These are phyloP conservation scores for Aspergillus ibericus DNA, from an alignment of 2,329 filamentous ascomycete genomes.

Conservation along the genomic window DNA sequence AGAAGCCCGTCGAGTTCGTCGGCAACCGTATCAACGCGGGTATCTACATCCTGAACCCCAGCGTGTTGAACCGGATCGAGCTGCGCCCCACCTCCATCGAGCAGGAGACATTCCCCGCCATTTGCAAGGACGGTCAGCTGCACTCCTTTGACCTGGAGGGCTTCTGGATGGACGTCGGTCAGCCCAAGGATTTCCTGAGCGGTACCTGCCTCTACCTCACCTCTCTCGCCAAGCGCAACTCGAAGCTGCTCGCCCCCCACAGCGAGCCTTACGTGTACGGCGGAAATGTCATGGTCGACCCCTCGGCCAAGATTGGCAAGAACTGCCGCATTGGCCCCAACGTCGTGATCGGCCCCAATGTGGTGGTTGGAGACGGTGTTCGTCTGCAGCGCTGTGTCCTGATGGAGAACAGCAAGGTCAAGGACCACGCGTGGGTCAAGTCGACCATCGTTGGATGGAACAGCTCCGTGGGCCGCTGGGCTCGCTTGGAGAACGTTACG, in stretches of 20 bases:
- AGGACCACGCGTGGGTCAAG: conserved; percentile 99
- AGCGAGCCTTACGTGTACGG: conserved; percentile 81
- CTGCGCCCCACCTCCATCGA: conserved; percentile 96
- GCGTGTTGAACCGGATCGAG: conserved; percentile 86
- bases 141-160: conserved; percentile 96
- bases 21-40: conserved; percentile 98
- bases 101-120: conserved; percentile 96
- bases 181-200: conserved; percentile 96
- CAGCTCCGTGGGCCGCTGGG: conserved; percentile 93
- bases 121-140: conserved; percentile 83
- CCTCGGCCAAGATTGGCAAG: conserved; percentile 92
- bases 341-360: conserved; percentile 90
- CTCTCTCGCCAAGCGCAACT: conserved; percentile 84
- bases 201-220: conserved; percentile 96
- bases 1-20: conserved; percentile 98
- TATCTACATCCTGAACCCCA: conserved; percentile 96
- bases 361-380: conserved; percentile 90
- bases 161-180: conserved; percentile 99
- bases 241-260: conserved; percentile 74
- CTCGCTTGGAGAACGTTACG: conserved; percentile 95
- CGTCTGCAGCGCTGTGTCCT: conserved; percentile 91
- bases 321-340: conserved; percentile 98
- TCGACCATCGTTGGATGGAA: conserved; percentile 99
- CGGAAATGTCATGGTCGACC: conserved; percentile 94
- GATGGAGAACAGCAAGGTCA: conserved; percentile 85